Base-by-base conservation (phyloP, 495 filamentous ascomycete genomes). In the Parachaetomium inaequale region DNA sequence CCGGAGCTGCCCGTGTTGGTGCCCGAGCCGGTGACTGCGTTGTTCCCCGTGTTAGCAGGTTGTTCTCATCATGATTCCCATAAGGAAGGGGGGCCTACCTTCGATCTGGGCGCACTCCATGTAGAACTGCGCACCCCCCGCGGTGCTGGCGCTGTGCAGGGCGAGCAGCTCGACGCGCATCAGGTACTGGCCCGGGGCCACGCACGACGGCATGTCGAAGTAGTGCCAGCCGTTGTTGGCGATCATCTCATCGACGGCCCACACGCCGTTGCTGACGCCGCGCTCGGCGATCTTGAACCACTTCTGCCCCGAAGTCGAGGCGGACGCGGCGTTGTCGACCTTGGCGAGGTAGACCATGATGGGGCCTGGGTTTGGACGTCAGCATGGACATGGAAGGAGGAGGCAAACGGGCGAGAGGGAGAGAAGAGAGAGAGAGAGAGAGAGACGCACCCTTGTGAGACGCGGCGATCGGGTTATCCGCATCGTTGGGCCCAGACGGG, bases 121-220 rank as follows among this genome's bases (percentile, higher is more conserved):
- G 64, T 82, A 82, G 63, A 83, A 79, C 68, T 84, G 81, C 1
- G 81, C 81, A 43, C 75, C 78, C 8, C 74, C 75, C 2, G 56
- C 51, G n/a, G 28, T 50, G 23, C 65, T 58, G 19, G 81, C 80
- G 17, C 64, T 66, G 70, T 82, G 80, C 28, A 83, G 75, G 7
- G 81, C 80, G 32, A 82, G 76, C 7, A 82, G 63, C 71, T 84
- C 81, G 34, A 80, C 79, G 5, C 81, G 78, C 66, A 84, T 75
- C 7, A 84, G 74, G 66, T 84, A 80, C 53, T 82, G 73, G 28
- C 76, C 75, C 0, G 76, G 71, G 19, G 76, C 75, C 40, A 84
- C 66, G 63, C 76, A 80, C 10, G 63, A 45, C n/a, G 78, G 76
- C 67, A 79, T 77, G 43, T 70, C 72, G 61, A 81, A 77, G 63